These are phyloP conservation scores for Curvularia spicifera DNA, from an alignment of 2,329 filamentous ascomycete species.

Conservation along the genomic window DNA sequence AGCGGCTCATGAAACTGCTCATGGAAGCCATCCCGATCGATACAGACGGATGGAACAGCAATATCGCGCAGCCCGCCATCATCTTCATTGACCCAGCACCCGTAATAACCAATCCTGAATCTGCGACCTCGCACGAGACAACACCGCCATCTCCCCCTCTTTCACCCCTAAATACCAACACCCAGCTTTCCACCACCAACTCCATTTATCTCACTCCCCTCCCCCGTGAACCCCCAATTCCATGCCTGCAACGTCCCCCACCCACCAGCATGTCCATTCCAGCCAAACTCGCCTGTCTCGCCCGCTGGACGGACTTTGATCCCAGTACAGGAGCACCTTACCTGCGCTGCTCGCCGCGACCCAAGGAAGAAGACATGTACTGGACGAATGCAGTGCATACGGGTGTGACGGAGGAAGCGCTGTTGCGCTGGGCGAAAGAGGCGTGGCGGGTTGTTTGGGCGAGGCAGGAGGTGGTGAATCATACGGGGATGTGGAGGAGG, in stretches of 20 bases:
- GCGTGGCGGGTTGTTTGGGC: not conserved
- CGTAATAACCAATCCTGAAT: not conserved
- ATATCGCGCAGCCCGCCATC: not conserved
- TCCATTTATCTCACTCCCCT: not conserved
- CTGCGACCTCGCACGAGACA: not conserved
- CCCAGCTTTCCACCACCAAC: not conserved
- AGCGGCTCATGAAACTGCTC: not conserved
- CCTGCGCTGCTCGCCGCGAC: not conserved
- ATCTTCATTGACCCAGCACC: not conserved
- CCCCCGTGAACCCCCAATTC: not conserved
- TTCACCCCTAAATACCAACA: not conserved
- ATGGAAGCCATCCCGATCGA: not conserved
- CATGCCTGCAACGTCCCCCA: not conserved
- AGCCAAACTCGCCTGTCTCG: not conserved
- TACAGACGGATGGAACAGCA: not conserved
- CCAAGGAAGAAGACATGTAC: not conserved
- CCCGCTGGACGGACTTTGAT: not conserved
- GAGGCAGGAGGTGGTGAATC: not conserved
- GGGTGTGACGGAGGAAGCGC: not conserved
- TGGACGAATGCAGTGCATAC: not conserved
- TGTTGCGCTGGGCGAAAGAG: not conserved
- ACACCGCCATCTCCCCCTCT: too few species aligned
- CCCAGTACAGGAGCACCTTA: not conserved
- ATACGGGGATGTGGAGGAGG: not conserved
- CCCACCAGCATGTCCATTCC: not conserved